Base-by-base conservation (phyloP, 2,329 filamentous ascomycete genomes). In the Chaetothyriales sp. region DNA sequence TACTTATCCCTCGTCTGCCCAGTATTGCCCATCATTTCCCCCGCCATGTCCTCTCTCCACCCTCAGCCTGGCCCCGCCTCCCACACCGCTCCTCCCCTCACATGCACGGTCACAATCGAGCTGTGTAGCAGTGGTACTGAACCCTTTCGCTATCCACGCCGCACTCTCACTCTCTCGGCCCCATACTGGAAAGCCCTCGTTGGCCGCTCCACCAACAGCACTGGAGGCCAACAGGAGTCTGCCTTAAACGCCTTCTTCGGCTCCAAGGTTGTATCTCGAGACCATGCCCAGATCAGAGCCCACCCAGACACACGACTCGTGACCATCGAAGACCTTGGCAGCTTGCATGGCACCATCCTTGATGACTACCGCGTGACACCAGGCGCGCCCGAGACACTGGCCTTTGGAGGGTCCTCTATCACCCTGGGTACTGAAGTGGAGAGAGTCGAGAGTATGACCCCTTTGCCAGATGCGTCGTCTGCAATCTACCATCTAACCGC, bases 311-410 rank as follows among this genome's bases (percentile, higher is more conserved):
- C 39, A 15, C 55, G 52, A 43, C 54, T 59, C 28, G 63, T 79
- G 45, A 72, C 67, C 48, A 67, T 83, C 53, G 66, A 64, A 52
- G 79, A 83, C 59, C 66, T 67, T 18, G 71, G 70, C 32, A 81
- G 78, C 7, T 79, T 80, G 71, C 79, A 83, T 61, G 79, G 79
- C 26, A 82, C 78, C 18, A 72, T 64, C 52, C 55, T 81, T 47
- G 78, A 80, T 57, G 68, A 69, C 36, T 58, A 55, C 42, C 69
- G 66, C 42, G 60, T 78, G 22, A 51, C 54, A n/a, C 57, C 52
- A 9, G 52, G 64, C 10, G 51, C 59, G 26, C 57, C 59, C 25
- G 60, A 56, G n/a, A 47, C 59, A 3, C 48, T 69, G 22, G 22
- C 6, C 9, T 64, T 63, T 2, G 56, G 66, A 49, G 64, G 67